Conservation (phyloP, 495 filamentous ascomycete genomes). For the Penicillium roqueforti region DNA sequence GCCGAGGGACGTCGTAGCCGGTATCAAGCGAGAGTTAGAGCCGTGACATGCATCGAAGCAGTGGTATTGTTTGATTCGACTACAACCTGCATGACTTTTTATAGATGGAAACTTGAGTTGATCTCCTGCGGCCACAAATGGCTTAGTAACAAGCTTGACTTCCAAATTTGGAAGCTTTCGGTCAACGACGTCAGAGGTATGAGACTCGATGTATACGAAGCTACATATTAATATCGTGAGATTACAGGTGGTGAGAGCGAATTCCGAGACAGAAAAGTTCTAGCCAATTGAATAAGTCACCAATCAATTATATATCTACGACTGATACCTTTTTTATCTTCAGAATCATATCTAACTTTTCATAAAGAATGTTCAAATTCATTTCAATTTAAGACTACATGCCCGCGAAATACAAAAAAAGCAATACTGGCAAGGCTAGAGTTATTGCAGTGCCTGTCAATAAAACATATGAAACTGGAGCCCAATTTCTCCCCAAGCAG, state of each 20-base stretch:
- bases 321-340: too few relatives aligned
- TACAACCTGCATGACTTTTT: neutral
- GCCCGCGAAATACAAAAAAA: neutral
- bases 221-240: too few relatives aligned
- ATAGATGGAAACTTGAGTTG: neutral
- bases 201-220: too few relatives aligned
- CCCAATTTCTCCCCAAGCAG: neutral
- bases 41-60: neutral
- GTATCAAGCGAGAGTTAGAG: neutral
- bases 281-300: too few relatives aligned
- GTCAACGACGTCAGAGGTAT: neutral
- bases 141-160: neutral
- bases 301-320: too few relatives aligned
- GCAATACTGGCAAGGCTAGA: neutral
- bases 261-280: too few relatives aligned
- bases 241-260: too few relatives aligned
- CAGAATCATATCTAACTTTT: too few relatives aligned
- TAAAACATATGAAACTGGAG: neutral
- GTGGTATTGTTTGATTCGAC: neutral
- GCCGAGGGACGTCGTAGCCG: neutral
- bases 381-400: neutral
- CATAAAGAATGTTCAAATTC: neutral
- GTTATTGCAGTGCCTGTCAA: neutral
- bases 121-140: neutral
- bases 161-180: neutral